Conservation (phyloP, 2,329 filamentous ascomycete species). For the Phyllachora maydis region DNA sequence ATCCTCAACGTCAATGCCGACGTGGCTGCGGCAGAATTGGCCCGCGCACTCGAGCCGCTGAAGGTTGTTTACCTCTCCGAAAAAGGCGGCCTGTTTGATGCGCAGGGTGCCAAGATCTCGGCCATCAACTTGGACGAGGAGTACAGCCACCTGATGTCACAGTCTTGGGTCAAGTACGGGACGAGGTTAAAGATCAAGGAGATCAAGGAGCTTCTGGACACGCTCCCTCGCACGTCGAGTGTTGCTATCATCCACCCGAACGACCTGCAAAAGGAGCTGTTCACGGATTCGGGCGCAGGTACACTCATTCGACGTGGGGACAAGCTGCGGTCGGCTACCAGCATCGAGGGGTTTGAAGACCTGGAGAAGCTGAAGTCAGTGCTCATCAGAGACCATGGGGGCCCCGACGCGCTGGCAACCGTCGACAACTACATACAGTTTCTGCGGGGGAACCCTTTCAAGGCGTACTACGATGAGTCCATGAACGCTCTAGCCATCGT, state of each 20-base stretch:
- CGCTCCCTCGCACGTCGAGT: slow-evolving; percentile 75
- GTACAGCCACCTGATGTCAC: slow-evolving; percentile 78
- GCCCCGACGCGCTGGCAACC: slow-evolving; percentile 60
- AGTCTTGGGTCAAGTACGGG: slow-evolving; percentile 88
- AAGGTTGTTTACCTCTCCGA: slow-evolving; percentile 99
- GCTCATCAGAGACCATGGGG: slow-evolving; percentile 61
- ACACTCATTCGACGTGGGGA: slow-evolving; percentile 84
- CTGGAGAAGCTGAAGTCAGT: slow-evolving; percentile 60
- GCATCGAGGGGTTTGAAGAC: slow-evolving; percentile 56
- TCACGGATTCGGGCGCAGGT: slow-evolving; percentile 87
- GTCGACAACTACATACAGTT: slow-evolving; percentile 75
- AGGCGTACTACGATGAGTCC: slow-evolving; percentile 81
- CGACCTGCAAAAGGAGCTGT: slow-evolving; percentile 88
- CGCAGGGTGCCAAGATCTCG: slow-evolving; percentile 85
- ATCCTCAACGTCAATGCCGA: slow-evolving; percentile 96
- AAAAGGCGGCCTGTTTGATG: slow-evolving; percentile 90
- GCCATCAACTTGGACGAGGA: slow-evolving; percentile 96
- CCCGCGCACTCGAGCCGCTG: slow-evolving; percentile 69
- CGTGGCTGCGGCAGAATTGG: slow-evolving; percentile 84
- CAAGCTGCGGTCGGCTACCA: slow-evolving; percentile 59
- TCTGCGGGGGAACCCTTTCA: slow-evolving; percentile 60
- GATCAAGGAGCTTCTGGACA: slow-evolving; percentile 81
- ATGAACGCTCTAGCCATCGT: slow-evolving; percentile 89
- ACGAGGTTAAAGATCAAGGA: slow-evolving; percentile 94
- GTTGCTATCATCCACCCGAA: slow-evolving; percentile 96